These are phyloP conservation scores for Phanerodontia chrysosporium DNA, from an alignment of 768 basidiomycete genomes.

Conservation along the genomic window DNA sequence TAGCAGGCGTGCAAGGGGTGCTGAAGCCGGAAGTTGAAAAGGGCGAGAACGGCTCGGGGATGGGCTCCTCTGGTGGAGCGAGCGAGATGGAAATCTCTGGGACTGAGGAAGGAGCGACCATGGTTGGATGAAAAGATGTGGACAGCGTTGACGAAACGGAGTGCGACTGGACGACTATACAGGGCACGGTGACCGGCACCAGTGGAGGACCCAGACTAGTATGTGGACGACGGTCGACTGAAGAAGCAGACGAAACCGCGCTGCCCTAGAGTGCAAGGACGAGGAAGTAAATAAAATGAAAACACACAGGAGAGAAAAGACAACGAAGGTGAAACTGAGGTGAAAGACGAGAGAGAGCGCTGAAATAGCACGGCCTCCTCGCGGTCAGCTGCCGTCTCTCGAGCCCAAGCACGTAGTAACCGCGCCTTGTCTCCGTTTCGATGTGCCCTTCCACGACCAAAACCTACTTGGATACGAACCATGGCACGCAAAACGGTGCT, in stretches of 20 bases:
- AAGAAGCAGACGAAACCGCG: constrained; percentile 24
- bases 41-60: constrained; percentile 58
- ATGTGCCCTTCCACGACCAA: not conserved
- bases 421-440: not conserved
- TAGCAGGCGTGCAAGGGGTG: constrained; percentile 20
- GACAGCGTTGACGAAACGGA: constrained; percentile 29
- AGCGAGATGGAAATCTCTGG: constrained; percentile 71
- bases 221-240: constrained; percentile 15
- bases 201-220: constrained; percentile 16
- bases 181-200: constrained; percentile 33
- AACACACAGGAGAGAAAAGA: constrained; percentile 20
- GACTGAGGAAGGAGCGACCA: constrained; percentile 38
- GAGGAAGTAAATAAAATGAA: constrained; percentile 29
- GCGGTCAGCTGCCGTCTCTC: constrained; percentile 1
- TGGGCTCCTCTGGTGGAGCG: constrained; percentile 51
- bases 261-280: constrained; percentile 21
- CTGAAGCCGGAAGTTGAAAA: constrained; percentile 34
- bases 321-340: constrained; percentile 16
- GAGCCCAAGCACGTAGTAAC: constrained; percentile 3
- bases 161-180: not conserved
- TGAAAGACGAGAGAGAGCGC: constrained; percentile 20
- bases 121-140: constrained; percentile 41
- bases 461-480: not conserved
- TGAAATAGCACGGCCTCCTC: constrained; percentile 11
- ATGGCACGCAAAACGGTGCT: not conserved